Evolutionary conservation across 2,329 filamentous ascomycete genomes (phyloP).

Genomic region (Nigrograna mackinnonii): DNA sequence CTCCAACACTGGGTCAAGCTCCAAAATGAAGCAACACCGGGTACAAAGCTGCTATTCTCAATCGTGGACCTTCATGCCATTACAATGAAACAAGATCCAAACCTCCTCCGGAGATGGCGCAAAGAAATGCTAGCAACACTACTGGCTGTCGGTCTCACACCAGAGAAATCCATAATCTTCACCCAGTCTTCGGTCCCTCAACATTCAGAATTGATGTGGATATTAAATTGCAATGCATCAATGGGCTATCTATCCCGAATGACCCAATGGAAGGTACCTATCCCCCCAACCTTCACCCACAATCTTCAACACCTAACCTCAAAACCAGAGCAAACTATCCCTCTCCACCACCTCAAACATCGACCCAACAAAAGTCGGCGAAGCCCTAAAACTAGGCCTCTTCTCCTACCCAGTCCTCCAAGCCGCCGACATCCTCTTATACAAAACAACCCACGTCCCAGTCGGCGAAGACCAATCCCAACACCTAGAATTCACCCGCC

Average conservation of each 20-base stretch:
- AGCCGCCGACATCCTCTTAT: conserved; percentile 90
- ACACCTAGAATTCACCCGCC: conserved; percentile 89
- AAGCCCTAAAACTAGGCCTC: conserved; percentile 77
- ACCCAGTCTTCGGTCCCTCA: conserved; percentile 77
- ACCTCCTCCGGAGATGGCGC: conserved; percentile 65
- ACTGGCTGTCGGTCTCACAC: conserved; percentile 81
- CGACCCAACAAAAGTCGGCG: conserved; percentile 53
- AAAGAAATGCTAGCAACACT: conserved; percentile 78
- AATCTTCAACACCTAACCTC: background rate
- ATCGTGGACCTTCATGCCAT: conserved; percentile 95
- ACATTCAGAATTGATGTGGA: conserved; percentile 95
- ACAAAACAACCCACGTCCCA: conserved; percentile 86
- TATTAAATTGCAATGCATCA: conserved; percentile 86
- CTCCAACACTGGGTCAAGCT: conserved; percentile 83
- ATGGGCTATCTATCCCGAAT: conserved; percentile 96
- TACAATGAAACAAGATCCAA: conserved; percentile 69
- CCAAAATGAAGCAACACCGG: conserved; percentile 64
- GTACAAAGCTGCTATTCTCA: conserved; percentile 74
- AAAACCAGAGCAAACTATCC: background rate
- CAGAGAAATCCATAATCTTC: conserved; percentile 77
- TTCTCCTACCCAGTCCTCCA: conserved; percentile 97
- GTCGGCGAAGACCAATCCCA: conserved; percentile 96
- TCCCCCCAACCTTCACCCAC: background rate
- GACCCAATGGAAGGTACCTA: conserved; percentile 95
- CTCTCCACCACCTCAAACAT: conserved; percentile 65